Base-by-base conservation (phyloP, 176 grass and related monocot species). In the Oryza punctata region DNA sequence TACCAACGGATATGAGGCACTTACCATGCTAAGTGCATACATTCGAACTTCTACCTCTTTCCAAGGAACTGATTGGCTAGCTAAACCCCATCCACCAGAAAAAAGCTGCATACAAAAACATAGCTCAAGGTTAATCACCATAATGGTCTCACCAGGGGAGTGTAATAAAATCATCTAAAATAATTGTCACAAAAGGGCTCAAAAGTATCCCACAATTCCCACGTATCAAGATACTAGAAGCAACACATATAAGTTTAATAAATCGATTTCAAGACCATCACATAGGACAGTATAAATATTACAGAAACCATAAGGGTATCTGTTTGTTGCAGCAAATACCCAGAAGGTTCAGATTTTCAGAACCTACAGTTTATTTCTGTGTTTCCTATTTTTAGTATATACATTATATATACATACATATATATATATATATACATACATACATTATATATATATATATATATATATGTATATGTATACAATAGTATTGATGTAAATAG, bases 11-110 rank as follows among this genome's bases (percentile, higher is more conserved):
- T 63, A n/a, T 32, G 12, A 65, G 63, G 10, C 25, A 30, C 87
- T 90, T 88, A 98, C 96, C 96, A 95, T 87, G 75, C 92, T 86
- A 67, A 98, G 87, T 69, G 87, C 92, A 80, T 95, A 93, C 89
- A 98, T 93, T 86, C 87, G 85, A 90, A 92, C 81, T 91, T 98
- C 96, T 28, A 98, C 73, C 67, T 95, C 93, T 77, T 86, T 87
- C 96, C 96, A 98, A 88, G 79, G 82, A 84, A 95, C 81, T 92
- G 91, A 83, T 91, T 87, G 89, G 77, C 81, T 85, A 33, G 83
- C 76, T 35, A 92, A 93, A 85, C 73, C 64, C 77, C 93, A 94
- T 68, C 77, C 76, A 86, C 80, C 79, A 82, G 83, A 87, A 80
- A 95, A 87, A 78, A 98, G 84, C 96, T 98, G 75, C 63, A 88